Evolutionary conservation across 2,329 filamentous ascomycete genomes (phyloP).

Genomic region (Diaporthe sp.): DNA sequence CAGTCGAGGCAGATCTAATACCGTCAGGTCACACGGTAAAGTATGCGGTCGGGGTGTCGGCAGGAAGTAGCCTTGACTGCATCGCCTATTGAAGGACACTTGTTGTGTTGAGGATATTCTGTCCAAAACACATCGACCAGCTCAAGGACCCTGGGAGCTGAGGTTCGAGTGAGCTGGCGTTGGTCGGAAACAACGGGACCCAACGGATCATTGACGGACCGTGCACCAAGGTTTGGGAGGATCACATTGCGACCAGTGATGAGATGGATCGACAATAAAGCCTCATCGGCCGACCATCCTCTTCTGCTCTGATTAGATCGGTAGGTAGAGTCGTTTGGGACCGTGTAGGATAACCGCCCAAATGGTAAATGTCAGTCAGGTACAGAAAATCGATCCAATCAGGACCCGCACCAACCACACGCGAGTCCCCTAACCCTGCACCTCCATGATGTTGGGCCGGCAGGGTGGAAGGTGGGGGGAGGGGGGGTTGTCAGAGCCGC

Average conservation of each 20-base stretch:
- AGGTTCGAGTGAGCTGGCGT: conserved; percentile 24
- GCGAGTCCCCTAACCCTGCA: background rate
- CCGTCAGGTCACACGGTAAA: background rate
- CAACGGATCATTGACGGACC: conserved; percentile 33
- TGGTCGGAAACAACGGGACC: conserved; percentile 1
- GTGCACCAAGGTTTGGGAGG: conserved; percentile 21
- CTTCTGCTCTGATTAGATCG: background rate
- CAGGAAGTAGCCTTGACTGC: background rate
- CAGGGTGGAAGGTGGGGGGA: too few species aligned
- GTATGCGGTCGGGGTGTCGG: background rate
- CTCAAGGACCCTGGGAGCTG: background rate
- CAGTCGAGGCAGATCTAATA: background rate
- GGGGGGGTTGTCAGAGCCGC: too few species aligned
- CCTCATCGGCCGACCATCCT: background rate
- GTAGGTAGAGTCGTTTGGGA: background rate
- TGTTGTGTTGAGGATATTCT: background rate
- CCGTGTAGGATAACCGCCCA: too few species aligned
- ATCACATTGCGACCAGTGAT: conserved; percentile 9
- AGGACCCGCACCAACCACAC: background rate
- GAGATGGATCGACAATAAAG: background rate
- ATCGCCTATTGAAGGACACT: background rate
- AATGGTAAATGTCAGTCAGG: background rate
- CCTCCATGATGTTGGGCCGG: too few species aligned
- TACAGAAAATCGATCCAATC: background rate
- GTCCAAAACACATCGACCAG: background rate